Evolutionary conservation across 2,329 filamentous ascomycete genomes (phyloP).

Genomic region (Diplodia mutila): DNA sequence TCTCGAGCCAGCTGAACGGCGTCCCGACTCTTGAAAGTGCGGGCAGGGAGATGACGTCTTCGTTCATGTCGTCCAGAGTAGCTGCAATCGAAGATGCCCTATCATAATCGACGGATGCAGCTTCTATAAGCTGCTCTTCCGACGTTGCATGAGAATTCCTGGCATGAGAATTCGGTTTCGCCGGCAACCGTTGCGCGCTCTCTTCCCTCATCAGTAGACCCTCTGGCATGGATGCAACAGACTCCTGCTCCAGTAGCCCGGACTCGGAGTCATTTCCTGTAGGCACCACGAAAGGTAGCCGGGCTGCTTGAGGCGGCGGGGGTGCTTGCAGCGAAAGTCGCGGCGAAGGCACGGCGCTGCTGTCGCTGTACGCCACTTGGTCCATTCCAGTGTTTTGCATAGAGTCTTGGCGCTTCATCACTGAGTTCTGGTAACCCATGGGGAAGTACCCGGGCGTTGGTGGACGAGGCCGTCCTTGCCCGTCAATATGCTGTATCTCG

Average conservation of each 20-base stretch:
- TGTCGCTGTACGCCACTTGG: slow-evolving; percentile 1
- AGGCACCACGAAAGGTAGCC: slow-evolving; percentile 16
- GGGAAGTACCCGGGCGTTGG: not conserved
- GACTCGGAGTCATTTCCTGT: slow-evolving; percentile 4
- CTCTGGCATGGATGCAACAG: slow-evolving; percentile 18
- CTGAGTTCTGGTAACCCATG: not conserved
- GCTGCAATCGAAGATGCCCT: slow-evolving; percentile 54
- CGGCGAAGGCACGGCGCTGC: not conserved
- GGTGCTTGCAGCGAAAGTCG: not conserved
- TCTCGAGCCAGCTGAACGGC: slow-evolving; percentile 12
- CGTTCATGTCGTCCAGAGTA: slow-evolving; percentile 64
- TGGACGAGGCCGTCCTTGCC: slow-evolving; percentile 35
- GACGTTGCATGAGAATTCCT: slow-evolving; percentile 8
- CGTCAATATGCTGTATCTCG: slow-evolving; percentile 40
- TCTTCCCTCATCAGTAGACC: not conserved
- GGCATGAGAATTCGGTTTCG: not conserved
- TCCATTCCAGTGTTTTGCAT: slow-evolving; percentile 2
- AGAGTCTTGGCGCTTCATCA: slow-evolving; percentile 6
- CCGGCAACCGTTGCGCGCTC: slow-evolving; percentile 1
- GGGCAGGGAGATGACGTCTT: slow-evolving; percentile 46
- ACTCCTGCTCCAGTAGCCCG: slow-evolving; percentile 17
- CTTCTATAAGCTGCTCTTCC: slow-evolving; percentile 27
- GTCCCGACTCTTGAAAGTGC: slow-evolving; percentile 32
- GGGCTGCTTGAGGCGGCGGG: not conserved
- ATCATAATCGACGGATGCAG: slow-evolving; percentile 48